Evolutionary conservation across 2,329 filamentous ascomycete genomes (phyloP).

Genomic region (Colletotrichum caudatum): DNA sequence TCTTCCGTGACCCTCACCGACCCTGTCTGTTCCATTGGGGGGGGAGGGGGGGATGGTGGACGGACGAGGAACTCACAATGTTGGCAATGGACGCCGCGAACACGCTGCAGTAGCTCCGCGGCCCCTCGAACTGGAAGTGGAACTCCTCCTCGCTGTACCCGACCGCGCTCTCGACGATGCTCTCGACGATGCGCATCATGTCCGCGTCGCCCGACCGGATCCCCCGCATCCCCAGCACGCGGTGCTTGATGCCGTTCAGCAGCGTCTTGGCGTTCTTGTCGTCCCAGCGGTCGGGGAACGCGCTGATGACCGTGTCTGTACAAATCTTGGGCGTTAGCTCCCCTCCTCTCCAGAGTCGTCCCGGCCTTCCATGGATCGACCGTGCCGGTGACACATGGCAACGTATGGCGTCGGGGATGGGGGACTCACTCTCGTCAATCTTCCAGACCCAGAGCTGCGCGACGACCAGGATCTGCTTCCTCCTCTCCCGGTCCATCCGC

Average conservation of each 20-base stretch:
- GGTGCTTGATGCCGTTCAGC: conserved; percentile 42
- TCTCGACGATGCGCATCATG: conserved; percentile 36
- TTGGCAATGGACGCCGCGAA: conserved; percentile 39
- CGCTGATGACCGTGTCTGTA: conserved; percentile 41
- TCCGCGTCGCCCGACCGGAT: conserved; percentile 34
- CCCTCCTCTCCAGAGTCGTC: too few species aligned
- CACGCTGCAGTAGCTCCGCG: conserved; percentile 39
- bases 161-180: conserved; percentile 34
- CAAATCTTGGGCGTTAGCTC: too few species aligned
- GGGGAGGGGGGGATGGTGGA: too few species aligned
- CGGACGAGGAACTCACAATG: conserved; percentile 15
- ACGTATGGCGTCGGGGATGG: not conserved
- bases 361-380: too few species aligned
- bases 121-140: conserved; percentile 42
- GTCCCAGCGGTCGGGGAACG: conserved; percentile 43
- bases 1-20: too few species aligned
- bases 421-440: conserved; percentile 40
- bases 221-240: conserved; percentile 30
- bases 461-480: conserved; percentile 48
- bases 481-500: conserved; percentile 45
- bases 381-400: not conserved
- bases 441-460: conserved; percentile 45
- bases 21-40: too few species aligned
- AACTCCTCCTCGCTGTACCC: conserved; percentile 42
- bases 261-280: conserved; percentile 44